phyloP scores from a whole-genome alignment of 177 flowering plant species.

The Vitis hybrid region DNA sequence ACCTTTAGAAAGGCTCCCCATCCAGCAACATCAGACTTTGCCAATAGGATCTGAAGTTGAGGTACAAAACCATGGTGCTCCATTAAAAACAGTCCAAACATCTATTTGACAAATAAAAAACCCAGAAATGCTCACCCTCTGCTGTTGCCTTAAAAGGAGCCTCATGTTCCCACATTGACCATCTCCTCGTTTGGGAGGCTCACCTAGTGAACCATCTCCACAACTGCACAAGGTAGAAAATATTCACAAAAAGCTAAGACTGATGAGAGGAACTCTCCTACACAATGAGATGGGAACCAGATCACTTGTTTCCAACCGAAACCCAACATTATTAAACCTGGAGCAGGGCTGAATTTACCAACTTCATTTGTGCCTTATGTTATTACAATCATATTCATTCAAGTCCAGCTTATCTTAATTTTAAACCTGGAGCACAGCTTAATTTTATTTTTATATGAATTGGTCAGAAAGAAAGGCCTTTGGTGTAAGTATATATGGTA shows the following conservation, averaged over 20 bases:
- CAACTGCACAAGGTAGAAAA: slow-evolving; percentile 49
- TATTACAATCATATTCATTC: too few species aligned
- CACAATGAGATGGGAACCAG: background rate
- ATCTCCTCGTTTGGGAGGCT: slow-evolving; percentile 83
- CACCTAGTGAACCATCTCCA: slow-evolving; percentile 86
- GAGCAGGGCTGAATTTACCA: background rate
- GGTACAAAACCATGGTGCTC: background rate
- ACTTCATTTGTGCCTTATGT: background rate
- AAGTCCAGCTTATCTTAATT: too few species aligned
- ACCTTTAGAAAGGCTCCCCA: slow-evolving; percentile 99
- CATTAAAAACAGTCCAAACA: background rate
- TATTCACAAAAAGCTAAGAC: background rate
- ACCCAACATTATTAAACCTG: background rate
- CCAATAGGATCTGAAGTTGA: slow-evolving; percentile 68
- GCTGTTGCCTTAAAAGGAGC: slow-evolving; percentile 85
- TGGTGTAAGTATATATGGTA: too few species aligned
- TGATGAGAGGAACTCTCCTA: background rate
- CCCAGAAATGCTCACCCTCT: slow-evolving; percentile 56
- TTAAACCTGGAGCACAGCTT: too few species aligned
- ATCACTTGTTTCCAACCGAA: background rate
- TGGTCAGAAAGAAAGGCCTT: too few species aligned
- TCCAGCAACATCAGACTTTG: slow-evolving; percentile 93
- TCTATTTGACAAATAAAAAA: background rate
- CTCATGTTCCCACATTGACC: slow-evolving; percentile 97
- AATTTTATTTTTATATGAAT: too few species aligned